Evolutionary conservation across 2,329 filamentous ascomycete species (phyloP), one percentile per base, ranked within the genome.

Genomic region (Hypoxylon sp.): DNA sequence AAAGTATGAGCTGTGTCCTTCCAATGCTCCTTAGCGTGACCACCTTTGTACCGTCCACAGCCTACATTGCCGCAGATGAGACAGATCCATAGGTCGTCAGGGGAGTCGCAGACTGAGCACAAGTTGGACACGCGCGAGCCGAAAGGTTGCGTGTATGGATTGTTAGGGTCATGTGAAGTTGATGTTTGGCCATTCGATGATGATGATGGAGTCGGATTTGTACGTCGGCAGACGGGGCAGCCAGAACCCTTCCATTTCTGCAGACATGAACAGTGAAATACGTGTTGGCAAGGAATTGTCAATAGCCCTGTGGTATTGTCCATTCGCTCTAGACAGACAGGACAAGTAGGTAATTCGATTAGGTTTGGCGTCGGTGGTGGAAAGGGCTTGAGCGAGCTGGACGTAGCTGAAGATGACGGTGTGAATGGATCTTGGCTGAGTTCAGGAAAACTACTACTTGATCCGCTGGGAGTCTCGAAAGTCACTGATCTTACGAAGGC

Each of bases 291-390:
- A 31, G 97, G 91, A 44, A 98, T 98, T 0, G 96, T 99, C 77
- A 99, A 89, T 2, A 99, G 85, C 0, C 96, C 96, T 0, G 94
- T 97, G 0, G 95, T 98, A 79, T 98, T 95, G 76, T 99, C 96
- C 96, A 99, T 99, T 53, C 95, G 91, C 79, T 99, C 96, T 4
- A 99, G 86, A 73, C 96, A 99, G 8, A 99, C 96, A 0, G 96
- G 95, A 72, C 96, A 99, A 1, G 96, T 98, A 1, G 96, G 96
- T 11, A 99, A 84, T 81, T 99, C 96, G 60, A 97, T 87, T 1
- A 98, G 85, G 55, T 93, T 92, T 1, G 95, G 92, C 0, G 95
- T 97, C 1, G 87, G 88, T 2, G 85, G 90, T 3, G 88, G 88
- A 58, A 90, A 89, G 0, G 89, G 89, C 66, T 87, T 88, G 5